Evolutionary conservation across 345 rosid species (phyloP), one percentile per base, ranked within the genome.

Genomic region (Aquilaria sinensis): DNA sequence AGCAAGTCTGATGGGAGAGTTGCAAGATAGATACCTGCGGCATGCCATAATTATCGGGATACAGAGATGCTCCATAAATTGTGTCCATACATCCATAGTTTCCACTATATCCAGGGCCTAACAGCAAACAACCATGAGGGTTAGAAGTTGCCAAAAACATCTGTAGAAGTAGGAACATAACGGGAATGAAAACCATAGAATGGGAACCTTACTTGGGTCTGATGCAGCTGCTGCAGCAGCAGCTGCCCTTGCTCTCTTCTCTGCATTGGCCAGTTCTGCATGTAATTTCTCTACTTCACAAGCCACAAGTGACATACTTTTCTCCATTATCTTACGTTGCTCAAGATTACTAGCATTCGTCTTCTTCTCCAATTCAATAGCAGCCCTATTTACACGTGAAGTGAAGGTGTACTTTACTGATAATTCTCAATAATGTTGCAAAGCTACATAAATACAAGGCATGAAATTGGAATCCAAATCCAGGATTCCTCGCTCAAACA

Each of bases 341-440:
- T 82, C 88, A 55, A 80, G 81, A 54, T 93, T 88, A 62, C 82
- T 80, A 4, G 78, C 84, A 29, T 61, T 69, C 3, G 85, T 82
- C 85, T 79, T 86, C 84, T 85, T 88, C 90, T 90, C 97, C 52
- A 11, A 51, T 68, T 85, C 92, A 69, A 90, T 67, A 50, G 95
- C 96, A 66, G 84, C 76, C 69, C 96, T 93, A 70, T 32, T 59
- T 41, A 62, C 64, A 72, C 41, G 43, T 5, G 8, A 37, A 37
- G 43, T 37, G 43, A 2, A 37, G 8, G 43, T 37, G 8, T 9
- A 37, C 5, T 5, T 37, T 37, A 37, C 5, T 37, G 8, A 37
- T 37, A 37, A 37, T 0, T 9, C 43, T 37, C 7, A 37, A 37
- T 37, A 4, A 37, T 37, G 43, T 37, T 5, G 43, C 43, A 37